Evolutionary conservation across 495 filamentous ascomycete species (phyloP), one percentile per base, ranked within the genome.

Genomic region (Wilcoxina mikolae): DNA sequence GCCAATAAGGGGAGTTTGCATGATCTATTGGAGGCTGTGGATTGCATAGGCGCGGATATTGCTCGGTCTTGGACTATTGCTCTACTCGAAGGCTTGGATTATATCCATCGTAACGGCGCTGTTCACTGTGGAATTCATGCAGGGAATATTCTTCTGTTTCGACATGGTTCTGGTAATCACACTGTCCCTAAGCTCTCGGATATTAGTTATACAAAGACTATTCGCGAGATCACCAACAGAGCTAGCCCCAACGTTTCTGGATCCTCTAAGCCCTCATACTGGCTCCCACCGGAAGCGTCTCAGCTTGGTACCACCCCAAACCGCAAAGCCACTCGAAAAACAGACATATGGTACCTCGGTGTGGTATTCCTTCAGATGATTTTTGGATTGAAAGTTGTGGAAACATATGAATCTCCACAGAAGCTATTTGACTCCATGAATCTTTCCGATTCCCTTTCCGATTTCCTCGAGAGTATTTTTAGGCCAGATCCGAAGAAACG

Each of bases 331-430:
- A 43, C 35, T 9, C 35, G 51, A 24, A 94, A 93, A 66, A 84
- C 87, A 0, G 93, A 96, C 67, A 77, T 98, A 12, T 98, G 91
- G 91, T 82, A 94, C 58, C 77, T 96, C 58, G 91, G 91, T 3
- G 77, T 95, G 35, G 74, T 94, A 18, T 79, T 94, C 59, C 68
- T 94, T 25, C 89, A 96, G 66, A 94, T 96, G 87, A 73, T 86
- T n/a, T 91, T 95, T 62, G 91, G 91, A 24, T 69, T 84, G 51
- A 76, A 84, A 59, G 77, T 87, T 9, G 68, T 83, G 23, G 73
- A 83, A 49, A 81, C 81, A 55, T 87, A 94, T 61, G 80, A 76
- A 22, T 93, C 87, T 0, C 88, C 88, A 7, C 75, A 76, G 41
- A 76, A 78, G 20, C 66, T 94, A 44, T 72, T 83, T 56, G 69